A percentile compares a stretch with the other conserved stretches of the same genome.
phyloP scores from a whole-genome alignment of 768 basidiomycete species.

The Boletellus ananas region DNA sequence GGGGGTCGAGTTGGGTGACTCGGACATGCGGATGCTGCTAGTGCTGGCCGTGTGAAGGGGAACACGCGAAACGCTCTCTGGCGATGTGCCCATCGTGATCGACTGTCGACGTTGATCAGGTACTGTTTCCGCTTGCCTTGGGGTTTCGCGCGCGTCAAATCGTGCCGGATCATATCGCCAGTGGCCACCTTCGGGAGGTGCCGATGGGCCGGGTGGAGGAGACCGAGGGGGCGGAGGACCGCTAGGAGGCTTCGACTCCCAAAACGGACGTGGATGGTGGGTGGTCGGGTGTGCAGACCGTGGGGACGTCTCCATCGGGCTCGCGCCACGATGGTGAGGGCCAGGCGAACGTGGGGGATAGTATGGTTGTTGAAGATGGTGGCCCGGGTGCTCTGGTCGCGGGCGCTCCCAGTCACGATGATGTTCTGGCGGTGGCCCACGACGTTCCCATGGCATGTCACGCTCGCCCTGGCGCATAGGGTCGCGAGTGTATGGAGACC shows the following conservation, averaged over 20 bases:
- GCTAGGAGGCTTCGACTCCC: conserved; percentile 56
- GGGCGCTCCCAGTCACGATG: conserved; percentile 55
- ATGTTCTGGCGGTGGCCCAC: conserved; percentile 41
- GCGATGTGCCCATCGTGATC: conserved; percentile 44
- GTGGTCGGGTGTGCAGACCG: conserved; percentile 45
- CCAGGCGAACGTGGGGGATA: conserved; percentile 35
- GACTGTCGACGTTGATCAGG: conserved; percentile 34
- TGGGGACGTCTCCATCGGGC: conserved; percentile 62
- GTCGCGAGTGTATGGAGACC: conserved; percentile 60
- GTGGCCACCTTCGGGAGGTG: conserved; percentile 40
- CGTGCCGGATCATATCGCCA: conserved; percentile 63
- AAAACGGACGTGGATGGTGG: conserved; percentile 41
- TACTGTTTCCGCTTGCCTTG: conserved; percentile 28
- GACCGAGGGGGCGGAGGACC: conserved; percentile 30
- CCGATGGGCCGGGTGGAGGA: conserved; percentile 33
- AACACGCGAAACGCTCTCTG: conserved; percentile 36
- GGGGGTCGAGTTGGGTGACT: conserved; percentile 51
- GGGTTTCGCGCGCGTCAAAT: conserved; percentile 45
- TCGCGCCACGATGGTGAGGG: conserved; percentile 38
- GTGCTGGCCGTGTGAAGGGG: conserved; percentile 30
- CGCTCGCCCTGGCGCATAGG: conserved; percentile 43
- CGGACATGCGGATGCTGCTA: conserved; percentile 46
- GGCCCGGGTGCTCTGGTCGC: conserved; percentile 34
- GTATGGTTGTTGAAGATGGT: conserved; percentile 30
- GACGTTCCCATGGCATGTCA: conserved; percentile 61